Conservation (phyloP, 2,329 filamentous ascomycete species). For the Ceratocystis smalleyi region DNA sequence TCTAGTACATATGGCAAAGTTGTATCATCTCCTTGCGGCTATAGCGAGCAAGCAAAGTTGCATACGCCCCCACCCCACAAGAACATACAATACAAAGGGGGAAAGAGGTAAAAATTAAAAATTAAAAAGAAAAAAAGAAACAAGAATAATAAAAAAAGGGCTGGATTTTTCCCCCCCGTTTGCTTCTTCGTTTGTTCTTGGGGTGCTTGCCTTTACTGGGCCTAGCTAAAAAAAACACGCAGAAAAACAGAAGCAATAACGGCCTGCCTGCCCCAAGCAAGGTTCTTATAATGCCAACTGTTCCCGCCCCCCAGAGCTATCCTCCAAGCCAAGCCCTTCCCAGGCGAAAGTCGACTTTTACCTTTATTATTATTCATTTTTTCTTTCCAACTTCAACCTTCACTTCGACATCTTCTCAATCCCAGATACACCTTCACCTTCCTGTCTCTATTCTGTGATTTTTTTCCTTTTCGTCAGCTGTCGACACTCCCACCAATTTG, state of each 20-base stretch:
- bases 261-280: background rate
- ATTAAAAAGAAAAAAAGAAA: background rate
- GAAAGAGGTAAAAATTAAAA: background rate
- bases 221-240: background rate
- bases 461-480: background rate
- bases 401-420: background rate
- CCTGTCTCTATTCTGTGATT: background rate
- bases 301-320: background rate
- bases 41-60: background rate
- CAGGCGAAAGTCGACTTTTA: background rate
- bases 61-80: slow-evolving; percentile 2
- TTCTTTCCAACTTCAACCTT: background rate
- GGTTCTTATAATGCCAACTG: background rate
- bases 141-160: background rate
- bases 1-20: background rate
- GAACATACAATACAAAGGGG: background rate
- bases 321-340: background rate
- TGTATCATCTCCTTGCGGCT: background rate
- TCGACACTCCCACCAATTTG: background rate
- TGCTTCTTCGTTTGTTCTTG: background rate
- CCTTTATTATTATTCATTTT: background rate
- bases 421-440: background rate
- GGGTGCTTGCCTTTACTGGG: background rate
- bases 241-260: background rate
- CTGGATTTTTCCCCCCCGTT: background rate